phyloP scores from a whole-genome alignment of 768 basidiomycete genomes.

The Favolaschia claudopus region DNA sequence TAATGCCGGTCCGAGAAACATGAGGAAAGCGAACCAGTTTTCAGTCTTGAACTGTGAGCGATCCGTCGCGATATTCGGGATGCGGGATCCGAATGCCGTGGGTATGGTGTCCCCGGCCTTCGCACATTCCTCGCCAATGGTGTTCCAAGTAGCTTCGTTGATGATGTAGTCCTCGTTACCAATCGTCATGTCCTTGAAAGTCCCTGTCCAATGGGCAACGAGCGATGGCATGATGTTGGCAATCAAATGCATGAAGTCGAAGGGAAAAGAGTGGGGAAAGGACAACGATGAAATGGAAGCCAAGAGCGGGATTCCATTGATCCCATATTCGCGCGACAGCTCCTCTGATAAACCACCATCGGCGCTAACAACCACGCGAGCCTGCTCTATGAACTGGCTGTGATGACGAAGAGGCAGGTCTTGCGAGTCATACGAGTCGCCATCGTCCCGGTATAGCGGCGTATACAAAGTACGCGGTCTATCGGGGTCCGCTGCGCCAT shows the following conservation, averaged over 20 bases:
- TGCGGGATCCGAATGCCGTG: constrained; percentile 30
- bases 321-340: constrained; percentile 28
- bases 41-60: constrained; percentile 33
- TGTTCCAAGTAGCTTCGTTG: constrained; percentile 33
- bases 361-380: neutral
- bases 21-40: constrained; percentile 1
- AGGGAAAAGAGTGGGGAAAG: constrained; percentile 37
- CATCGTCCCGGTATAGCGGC: neutral
- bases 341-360: too few species aligned
- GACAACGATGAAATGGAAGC: constrained; percentile 28
- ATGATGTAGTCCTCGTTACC: constrained; percentile 31
- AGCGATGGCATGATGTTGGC: constrained; percentile 29
- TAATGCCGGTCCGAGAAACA: neutral
- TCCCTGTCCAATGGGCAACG: constrained; percentile 41
- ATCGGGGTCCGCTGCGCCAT: neutral
- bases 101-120: constrained; percentile 35
- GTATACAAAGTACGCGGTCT: neutral
- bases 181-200: constrained; percentile 35
- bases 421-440: neutral
- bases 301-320: constrained; percentile 32
- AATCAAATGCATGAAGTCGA: constrained; percentile 22
- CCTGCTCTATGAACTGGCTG: neutral
- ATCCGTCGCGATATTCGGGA: constrained; percentile 33
- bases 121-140: constrained; percentile 35
- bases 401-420: neutral